Base-by-base conservation (phyloP, 1,284 basidiomycete genomes). In the Ganoderma sinense region DNA sequence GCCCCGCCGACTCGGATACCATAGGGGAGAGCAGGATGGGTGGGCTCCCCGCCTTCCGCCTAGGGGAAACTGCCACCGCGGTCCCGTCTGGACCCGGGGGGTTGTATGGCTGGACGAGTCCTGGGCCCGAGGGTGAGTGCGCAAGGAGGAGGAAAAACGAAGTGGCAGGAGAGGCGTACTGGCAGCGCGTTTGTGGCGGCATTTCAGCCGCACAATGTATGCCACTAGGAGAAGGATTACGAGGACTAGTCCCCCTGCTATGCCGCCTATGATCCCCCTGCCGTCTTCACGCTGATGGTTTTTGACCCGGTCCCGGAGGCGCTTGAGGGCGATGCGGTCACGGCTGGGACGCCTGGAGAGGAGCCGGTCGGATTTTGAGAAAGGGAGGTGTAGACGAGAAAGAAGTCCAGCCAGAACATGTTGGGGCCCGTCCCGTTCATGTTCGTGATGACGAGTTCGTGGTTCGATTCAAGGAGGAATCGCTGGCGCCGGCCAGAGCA, bases 391-490 rank as follows among this genome's bases (percentile, higher is more conserved):
- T 71, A 56, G 43, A 69, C 53, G 53, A 73, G 65, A 58, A 73
- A 75, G 62, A 65, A 73, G 58, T 77, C 76, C 26, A 75, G 68
- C 74, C 71, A 74, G 36, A 69, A 74, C 2, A 65, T 31, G 56
- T 70, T 75, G 23, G 76, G 76, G 11, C 51, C 66, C 0, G 73
- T 74, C 10, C 75, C 76, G 53, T 77, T 73, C 23, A 64, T 40
- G 65, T 75, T 77, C 39, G 70, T 77, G 60, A 77, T 73, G 11
- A 69, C 58, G 4, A 77, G 31, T 16, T 56, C 41, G 43, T 45
- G 2, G 16, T 43, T 43, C 43, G 18, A 16, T 18, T 14, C 43
- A 29, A n/a, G n/a, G n/a, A n/a, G n/a, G 18, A 43, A 18, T 45
- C n/a, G n/a, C n/a, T 45, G 20, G 43, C 43, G 43, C 43, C 43